phyloP scores from a whole-genome alignment of 192 early-diverging fungal genomes.

The Entomortierella chlamydospora region DNA sequence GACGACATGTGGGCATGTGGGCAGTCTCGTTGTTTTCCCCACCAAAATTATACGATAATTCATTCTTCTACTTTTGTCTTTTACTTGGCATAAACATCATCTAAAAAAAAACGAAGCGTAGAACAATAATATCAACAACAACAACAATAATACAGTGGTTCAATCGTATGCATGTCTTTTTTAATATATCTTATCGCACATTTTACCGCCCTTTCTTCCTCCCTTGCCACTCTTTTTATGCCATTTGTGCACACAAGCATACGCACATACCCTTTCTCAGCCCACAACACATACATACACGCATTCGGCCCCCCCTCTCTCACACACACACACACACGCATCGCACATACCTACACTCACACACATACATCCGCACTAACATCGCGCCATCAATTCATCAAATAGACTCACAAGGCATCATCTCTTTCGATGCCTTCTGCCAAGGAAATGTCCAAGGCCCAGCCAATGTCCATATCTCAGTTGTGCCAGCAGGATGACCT shows the following conservation, averaged over 20 bases:
- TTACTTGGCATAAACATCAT: too few relatives aligned
- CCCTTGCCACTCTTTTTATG: too few relatives aligned
- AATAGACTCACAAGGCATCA: not conserved
- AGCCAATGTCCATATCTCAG: constrained; percentile 49
- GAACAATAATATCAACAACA: not conserved
- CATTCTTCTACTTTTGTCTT: too few relatives aligned
- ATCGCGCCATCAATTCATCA: not conserved
- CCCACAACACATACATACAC: not conserved
- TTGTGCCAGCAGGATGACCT: constrained; percentile 41
- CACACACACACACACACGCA: not conserved
- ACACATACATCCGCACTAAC: not conserved
- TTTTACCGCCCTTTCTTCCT: too few relatives aligned
- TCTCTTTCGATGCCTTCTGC: constrained; percentile 22
- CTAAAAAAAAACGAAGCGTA: too few relatives aligned
- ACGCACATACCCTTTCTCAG: not conserved
- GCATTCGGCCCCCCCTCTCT: not conserved
- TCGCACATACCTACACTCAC: not conserved
- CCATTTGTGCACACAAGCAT: too few relatives aligned
- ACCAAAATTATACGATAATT: not conserved
- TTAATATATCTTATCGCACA: not conserved
- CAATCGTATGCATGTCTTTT: too few relatives aligned
- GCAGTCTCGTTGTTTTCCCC: not conserved
- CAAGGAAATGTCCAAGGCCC: constrained; percentile 35
- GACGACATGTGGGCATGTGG: too few relatives aligned
- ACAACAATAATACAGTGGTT: not conserved